Conservation (phyloP, 2,329 filamentous ascomycete genomes). For the Nigrospora sphaerica region DNA sequence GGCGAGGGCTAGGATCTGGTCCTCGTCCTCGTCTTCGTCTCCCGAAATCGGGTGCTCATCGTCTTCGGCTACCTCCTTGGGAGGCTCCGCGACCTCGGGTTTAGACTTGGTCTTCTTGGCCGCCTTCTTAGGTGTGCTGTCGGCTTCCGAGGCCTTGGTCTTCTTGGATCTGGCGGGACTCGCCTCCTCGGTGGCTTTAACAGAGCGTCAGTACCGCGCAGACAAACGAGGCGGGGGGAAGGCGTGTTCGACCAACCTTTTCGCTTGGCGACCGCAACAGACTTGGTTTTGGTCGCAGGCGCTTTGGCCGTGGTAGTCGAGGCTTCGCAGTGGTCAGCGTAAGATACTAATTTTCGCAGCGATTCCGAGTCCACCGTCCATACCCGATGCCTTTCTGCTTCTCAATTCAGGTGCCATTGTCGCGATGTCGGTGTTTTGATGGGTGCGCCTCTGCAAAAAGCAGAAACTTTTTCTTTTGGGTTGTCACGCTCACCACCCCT, state of each 20-base stretch:
- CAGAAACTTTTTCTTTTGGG: neutral
- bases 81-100: constrained; percentile 23
- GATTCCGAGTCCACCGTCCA: neutral
- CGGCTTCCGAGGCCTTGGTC: constrained; percentile 32
- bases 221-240: no score
- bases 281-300: constrained; percentile 26
- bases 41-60: constrained; percentile 24
- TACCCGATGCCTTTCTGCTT: constrained; percentile 4
- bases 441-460: neutral
- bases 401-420: constrained; percentile 7
- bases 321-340: no score
- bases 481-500: no score
- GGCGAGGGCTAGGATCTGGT: constrained; percentile 35
- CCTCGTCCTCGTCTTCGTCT: constrained; percentile 32
- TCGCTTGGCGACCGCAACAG: constrained; percentile 20
- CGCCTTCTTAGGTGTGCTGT: constrained; percentile 10
- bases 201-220: constrained; percentile 13
- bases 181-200: constrained; percentile 34
- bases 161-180: constrained; percentile 37
- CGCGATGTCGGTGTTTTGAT: neutral
- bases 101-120: constrained; percentile 17
- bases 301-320: neutral
- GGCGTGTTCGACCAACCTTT: constrained; percentile 22
- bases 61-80: constrained; percentile 35
- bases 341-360: no score